Evolutionary conservation across 2,329 filamentous ascomycete species (phyloP).

Genomic region (Aulographum hederae): DNA sequence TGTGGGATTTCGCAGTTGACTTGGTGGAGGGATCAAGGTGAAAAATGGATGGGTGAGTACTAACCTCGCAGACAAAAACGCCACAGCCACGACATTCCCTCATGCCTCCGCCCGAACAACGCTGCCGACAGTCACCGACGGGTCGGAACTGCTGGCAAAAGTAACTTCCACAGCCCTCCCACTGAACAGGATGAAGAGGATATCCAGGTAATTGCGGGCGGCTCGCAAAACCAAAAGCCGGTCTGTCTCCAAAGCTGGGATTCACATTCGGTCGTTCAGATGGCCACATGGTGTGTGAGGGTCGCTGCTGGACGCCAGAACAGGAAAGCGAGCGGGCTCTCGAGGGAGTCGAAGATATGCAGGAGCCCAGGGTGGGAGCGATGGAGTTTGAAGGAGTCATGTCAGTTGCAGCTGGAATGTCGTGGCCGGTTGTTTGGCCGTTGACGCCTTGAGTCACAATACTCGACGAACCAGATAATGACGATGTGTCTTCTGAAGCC

Average conservation of each 20-base stretch:
- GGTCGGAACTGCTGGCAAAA: slow-evolving; percentile 21
- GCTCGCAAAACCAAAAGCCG: not conserved
- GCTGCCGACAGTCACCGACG: slow-evolving; percentile 18
- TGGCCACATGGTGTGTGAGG: not conserved
- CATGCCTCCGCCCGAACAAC: slow-evolving; percentile 16
- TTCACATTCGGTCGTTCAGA: not conserved
- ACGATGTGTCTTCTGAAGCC: slow-evolving; percentile 6
- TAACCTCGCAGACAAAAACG: slow-evolving; percentile 22
- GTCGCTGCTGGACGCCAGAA: not conserved
- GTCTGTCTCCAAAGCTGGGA: slow-evolving; percentile 10
- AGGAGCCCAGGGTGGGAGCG: not conserved
- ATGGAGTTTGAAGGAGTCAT: not conserved
- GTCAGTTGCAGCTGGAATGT: slow-evolving; percentile 1
- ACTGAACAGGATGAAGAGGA: slow-evolving; percentile 22
- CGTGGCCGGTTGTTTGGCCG: not conserved
- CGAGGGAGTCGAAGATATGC: not conserved
- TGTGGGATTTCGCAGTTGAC: not conserved
- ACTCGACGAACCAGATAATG: not conserved
- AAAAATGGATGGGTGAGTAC: too few relatives aligned
- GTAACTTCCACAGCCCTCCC: slow-evolving; percentile 23
- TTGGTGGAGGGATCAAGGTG: not conserved
- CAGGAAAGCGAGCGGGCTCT: not conserved
- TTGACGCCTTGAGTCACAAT: not conserved
- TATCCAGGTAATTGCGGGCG: slow-evolving; percentile 15
- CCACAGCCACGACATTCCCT: slow-evolving; percentile 20